A percentile compares a stretch with the other conserved stretches of the same genome.
Evolutionary conservation across 148 eudicot species (phyloP).

Genomic region (Talinum fruticosum): DNA sequence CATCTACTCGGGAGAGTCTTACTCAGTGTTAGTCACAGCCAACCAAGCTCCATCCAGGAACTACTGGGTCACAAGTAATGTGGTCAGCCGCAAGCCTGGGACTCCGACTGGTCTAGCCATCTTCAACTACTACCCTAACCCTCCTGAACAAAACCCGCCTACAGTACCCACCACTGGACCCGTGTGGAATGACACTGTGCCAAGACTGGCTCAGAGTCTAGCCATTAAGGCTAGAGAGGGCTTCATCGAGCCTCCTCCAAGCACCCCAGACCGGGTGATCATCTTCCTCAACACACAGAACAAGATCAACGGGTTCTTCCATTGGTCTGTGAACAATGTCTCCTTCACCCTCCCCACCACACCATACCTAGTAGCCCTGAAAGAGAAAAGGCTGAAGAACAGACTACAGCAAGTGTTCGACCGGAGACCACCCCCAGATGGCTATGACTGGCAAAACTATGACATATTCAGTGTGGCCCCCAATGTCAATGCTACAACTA

Average conservation of each 20-base stretch:
- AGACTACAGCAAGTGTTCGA: constrained; percentile 41
- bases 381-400: constrained; percentile 29
- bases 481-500: constrained; percentile 52
- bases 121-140: constrained; percentile 69
- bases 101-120: constrained; percentile 72
- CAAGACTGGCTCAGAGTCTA: constrained; percentile 49
- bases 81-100: constrained; percentile 51
- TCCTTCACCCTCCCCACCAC: constrained; percentile 65
- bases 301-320: constrained; percentile 32
- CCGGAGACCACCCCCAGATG: constrained; percentile 54
- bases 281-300: constrained; percentile 82
- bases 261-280: constrained; percentile 45
- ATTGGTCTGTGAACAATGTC: constrained; percentile 78
- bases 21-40: constrained; percentile 67
- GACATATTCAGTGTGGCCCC: constrained; percentile 37
- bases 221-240: constrained; percentile 52
- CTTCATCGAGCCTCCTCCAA: constrained; percentile 51
- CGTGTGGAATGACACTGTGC: constrained; percentile 43
- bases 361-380: constrained; percentile 66
- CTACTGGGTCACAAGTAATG: constrained; percentile 57
- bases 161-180: constrained; percentile 62
- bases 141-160: constrained; percentile 38
- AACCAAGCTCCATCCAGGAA: constrained; percentile 67
- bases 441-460: constrained; percentile 43
- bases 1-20: constrained; percentile 86